These are phyloP conservation scores for Polysphondylium violaceum DNA, from an alignment of 78 protist genomes.

Conservation along the genomic window DNA sequence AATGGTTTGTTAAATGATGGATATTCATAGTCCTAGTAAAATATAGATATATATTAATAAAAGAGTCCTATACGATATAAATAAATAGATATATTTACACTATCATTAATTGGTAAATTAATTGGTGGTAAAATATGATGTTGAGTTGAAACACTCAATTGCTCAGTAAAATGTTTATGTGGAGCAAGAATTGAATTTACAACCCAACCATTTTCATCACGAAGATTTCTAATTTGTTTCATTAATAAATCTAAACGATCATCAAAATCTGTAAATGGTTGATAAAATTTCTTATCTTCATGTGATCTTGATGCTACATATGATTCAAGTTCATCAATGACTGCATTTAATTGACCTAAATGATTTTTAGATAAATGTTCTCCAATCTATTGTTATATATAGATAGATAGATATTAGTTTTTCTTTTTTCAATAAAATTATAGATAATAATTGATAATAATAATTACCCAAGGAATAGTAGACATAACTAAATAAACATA, in stretches of 20 bases:
- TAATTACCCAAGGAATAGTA: slow-evolving; percentile 54
- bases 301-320: slow-evolving; percentile 28
- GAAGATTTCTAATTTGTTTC: slow-evolving; percentile 36
- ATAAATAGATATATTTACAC: neutral
- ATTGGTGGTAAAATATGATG: slow-evolving; percentile 73
- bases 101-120: slow-evolving; percentile 47
- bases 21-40: slow-evolving; percentile 36
- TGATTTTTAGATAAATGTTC: slow-evolving; percentile 15
- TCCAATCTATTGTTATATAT: slow-evolving; percentile 5
- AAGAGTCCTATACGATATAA: neutral
- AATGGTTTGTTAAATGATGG: slow-evolving; percentile 43
- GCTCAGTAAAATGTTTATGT: slow-evolving; percentile 5
- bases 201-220: slow-evolving; percentile 4
- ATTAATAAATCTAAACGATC: slow-evolving; percentile 46
- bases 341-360: slow-evolving; percentile 31
- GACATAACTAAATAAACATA: slow-evolving; percentile 52
- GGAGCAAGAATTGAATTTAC: slow-evolving; percentile 12
- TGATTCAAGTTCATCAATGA: slow-evolving; percentile 53
- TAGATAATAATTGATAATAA: neutral
- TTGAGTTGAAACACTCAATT: neutral
- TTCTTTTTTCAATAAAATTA: neutral
- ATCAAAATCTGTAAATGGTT: slow-evolving; percentile 36
- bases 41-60: neutral
- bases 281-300: slow-evolving; percentile 66
- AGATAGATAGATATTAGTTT: neutral